Evolutionary conservation across 208 protist genomes (phyloP).

Genomic region (Herpetomonas muscarum): DNA sequence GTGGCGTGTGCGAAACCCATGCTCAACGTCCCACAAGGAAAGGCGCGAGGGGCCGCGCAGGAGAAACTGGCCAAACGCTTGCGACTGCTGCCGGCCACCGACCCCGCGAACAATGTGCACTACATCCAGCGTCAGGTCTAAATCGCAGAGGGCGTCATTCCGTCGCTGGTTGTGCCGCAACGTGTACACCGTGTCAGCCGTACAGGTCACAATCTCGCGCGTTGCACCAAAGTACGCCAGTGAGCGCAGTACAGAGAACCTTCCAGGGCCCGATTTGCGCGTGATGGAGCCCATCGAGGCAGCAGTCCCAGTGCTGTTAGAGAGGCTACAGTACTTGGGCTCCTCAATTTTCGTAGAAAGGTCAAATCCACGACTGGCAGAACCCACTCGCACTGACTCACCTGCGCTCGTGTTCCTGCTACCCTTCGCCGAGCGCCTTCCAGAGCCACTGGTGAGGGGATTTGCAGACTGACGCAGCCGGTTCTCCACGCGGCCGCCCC

Average conservation of each 20-base stretch:
- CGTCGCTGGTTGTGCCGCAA: constrained; percentile 39
- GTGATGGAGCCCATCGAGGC: too few relatives aligned
- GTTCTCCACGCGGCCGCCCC: neutral
- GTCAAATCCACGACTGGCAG: too few relatives aligned
- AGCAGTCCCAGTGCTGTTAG: too few relatives aligned
- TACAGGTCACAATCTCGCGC: constrained; percentile 62
- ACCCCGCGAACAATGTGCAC: constrained; percentile 38
- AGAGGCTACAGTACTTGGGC: too few relatives aligned
- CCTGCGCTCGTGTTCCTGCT: too few relatives aligned
- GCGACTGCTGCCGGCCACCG: neutral
- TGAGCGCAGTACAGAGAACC: constrained; percentile 19
- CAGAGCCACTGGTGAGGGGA: too few relatives aligned
- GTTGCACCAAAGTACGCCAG: constrained; percentile 37
- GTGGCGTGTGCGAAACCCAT: constrained; percentile 34
- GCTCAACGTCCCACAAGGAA: constrained; percentile 50
- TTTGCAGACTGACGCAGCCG: too few relatives aligned
- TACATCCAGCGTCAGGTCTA: constrained; percentile 29
- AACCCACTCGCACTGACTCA: too few relatives aligned
- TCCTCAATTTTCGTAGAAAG: too few relatives aligned
- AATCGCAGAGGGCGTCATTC: constrained; percentile 36
- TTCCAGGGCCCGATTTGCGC: neutral
- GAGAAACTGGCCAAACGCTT: constrained; percentile 24
- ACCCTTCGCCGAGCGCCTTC: too few relatives aligned
- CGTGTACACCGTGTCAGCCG: constrained; percentile 46
- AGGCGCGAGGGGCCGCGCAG: constrained; percentile 59